A percentile compares a stretch with the other conserved stretches of the same genome.
Conservation (phyloP, 2,329 filamentous ascomycete genomes). For the Cercospora sojina region DNA sequence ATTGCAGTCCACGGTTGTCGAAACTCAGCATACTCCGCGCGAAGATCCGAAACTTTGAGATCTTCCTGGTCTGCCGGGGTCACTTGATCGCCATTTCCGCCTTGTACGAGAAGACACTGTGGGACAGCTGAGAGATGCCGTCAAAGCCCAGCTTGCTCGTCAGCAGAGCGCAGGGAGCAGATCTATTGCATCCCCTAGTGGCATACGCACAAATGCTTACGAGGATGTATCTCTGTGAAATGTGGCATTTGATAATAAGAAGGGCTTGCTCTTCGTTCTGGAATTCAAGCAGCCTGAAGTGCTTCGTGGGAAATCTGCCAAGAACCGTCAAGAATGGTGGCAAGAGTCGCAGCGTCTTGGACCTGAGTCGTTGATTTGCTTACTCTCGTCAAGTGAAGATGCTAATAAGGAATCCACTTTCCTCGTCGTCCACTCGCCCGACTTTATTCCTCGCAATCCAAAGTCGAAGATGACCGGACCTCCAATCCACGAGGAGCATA, state of each 20-base stretch:
- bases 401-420: conserved; percentile 26
- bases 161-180: conserved; percentile 29
- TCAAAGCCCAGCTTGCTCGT: conserved; percentile 44
- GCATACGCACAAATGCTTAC: conserved; percentile 42
- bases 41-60: conserved; percentile 44
- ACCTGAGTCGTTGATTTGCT: conserved; percentile 52
- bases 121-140: conserved; percentile 62
- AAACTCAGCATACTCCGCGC: conserved; percentile 10
- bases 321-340: conserved; percentile 53
- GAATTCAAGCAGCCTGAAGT: conserved; percentile 49
- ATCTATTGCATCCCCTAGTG: neutral
- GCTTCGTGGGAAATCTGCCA: conserved; percentile 24
- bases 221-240: conserved; percentile 36
- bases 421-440: conserved; percentile 23
- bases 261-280: conserved; percentile 49
- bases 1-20: conserved; percentile 5
- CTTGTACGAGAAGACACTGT: conserved; percentile 71
- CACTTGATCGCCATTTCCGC: conserved; percentile 69
- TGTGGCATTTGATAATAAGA: conserved; percentile 40
- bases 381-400: conserved; percentile 42
- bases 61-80: conserved; percentile 46
- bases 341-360: conserved; percentile 50
- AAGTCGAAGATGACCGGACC: neutral
- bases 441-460: neutral
- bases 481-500: neutral